Evolutionary conservation across 495 filamentous ascomycete species (phyloP).

Genomic region (Parathielavia appendiculata): DNA sequence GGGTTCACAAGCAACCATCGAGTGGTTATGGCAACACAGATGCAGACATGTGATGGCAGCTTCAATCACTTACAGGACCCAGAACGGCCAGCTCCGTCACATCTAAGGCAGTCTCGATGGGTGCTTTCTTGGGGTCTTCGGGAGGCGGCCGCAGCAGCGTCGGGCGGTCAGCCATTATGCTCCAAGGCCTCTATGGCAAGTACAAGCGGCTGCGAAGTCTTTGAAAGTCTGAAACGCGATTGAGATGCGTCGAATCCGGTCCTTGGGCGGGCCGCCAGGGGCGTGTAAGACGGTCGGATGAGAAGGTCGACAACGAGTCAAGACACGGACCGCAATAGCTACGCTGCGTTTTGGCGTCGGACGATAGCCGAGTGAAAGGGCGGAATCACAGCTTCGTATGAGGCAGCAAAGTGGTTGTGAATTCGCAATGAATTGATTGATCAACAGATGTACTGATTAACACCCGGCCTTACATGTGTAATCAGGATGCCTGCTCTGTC

Average conservation of each 20-base stretch:
- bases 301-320: too few species aligned
- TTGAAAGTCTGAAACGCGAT: not conserved
- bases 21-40: not conserved
- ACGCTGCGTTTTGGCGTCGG: too few species aligned
- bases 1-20: not conserved
- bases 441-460: too few species aligned
- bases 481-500: not conserved
- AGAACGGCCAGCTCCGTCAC: constrained; percentile 75
- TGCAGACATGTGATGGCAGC: not conserved
- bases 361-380: too few species aligned
- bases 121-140: constrained; percentile 62
- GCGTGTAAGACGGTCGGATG: not conserved
- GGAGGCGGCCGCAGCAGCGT: constrained; percentile 77
- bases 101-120: constrained; percentile 85
- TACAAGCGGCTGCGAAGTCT: not conserved
- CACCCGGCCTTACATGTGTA: not conserved
- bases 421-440: too few species aligned
- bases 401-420: too few species aligned
- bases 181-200: not conserved
- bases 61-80: constrained; percentile 56
- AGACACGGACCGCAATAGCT: too few species aligned
- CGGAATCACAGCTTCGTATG: too few species aligned
- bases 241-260: not conserved
- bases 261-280: not conserved
- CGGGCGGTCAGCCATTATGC: constrained; percentile 28